phyloP scores from a whole-genome alignment of 495 filamentous ascomycete genomes.

The Penicillium desertorum region DNA sequence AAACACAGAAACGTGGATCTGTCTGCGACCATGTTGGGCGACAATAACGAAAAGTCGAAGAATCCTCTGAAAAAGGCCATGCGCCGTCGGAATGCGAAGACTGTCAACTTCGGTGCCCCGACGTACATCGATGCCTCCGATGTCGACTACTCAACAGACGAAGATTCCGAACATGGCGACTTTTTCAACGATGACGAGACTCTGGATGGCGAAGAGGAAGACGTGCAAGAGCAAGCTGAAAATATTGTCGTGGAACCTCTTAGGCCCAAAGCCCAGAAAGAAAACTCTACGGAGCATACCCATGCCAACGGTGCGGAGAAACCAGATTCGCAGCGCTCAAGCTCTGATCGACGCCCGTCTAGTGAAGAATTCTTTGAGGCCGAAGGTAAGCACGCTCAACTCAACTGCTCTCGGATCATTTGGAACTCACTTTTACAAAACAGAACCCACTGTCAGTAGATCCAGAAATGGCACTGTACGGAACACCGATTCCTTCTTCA shows the following conservation, averaged over 20 bases:
- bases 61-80: slow-evolving; percentile 90
- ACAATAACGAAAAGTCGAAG: slow-evolving; percentile 83
- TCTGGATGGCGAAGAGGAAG: slow-evolving; percentile 43
- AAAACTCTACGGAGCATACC: slow-evolving; percentile 35
- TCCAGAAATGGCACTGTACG: slow-evolving; percentile 82
- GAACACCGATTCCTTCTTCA: slow-evolving; percentile 94
- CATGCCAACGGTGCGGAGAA: slow-evolving; percentile 28
- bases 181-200: slow-evolving; percentile 55
- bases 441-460: slow-evolving; percentile 60
- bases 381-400: slow-evolving; percentile 34
- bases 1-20: slow-evolving; percentile 98
- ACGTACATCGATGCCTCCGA: slow-evolving; percentile 92
- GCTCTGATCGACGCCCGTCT: slow-evolving; percentile 46
- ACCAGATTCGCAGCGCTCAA: slow-evolving; percentile 32
- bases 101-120: slow-evolving; percentile 80
- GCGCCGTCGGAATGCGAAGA: slow-evolving; percentile 82
- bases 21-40: slow-evolving; percentile 90
- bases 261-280: slow-evolving; percentile 40
- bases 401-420: not conserved
- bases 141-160: slow-evolving; percentile 85
- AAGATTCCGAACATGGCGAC: slow-evolving; percentile 63
- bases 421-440: slow-evolving; percentile 15
- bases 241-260: slow-evolving; percentile 51
- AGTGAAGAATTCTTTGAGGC: slow-evolving; percentile 67
- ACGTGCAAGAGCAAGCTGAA: slow-evolving; percentile 38